phyloP scores from a whole-genome alignment of 768 basidiomycete genomes.

The Chiua virens region DNA sequence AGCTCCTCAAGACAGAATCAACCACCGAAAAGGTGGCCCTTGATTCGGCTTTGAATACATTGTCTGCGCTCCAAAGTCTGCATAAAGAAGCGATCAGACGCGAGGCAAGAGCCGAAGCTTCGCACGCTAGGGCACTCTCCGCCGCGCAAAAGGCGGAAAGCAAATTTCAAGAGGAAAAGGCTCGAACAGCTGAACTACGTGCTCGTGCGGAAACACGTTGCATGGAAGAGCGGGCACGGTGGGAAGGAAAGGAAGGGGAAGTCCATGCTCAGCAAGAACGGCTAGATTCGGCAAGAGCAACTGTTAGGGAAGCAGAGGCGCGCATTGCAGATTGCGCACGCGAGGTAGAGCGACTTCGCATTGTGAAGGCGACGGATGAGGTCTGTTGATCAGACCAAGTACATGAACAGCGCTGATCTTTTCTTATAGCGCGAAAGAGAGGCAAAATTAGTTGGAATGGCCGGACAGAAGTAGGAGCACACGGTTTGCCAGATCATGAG shows the following conservation, averaged over 20 bases:
- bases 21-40: constrained; percentile 67
- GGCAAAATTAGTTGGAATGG: constrained; percentile 45
- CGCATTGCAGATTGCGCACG: constrained; percentile 69
- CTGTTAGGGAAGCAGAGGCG: constrained; percentile 57
- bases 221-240: constrained; percentile 60
- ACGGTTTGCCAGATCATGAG: background rate
- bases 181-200: constrained; percentile 50
- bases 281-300: constrained; percentile 50
- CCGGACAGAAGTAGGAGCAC: constrained; percentile 7
- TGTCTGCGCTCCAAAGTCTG: constrained; percentile 65
- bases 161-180: constrained; percentile 59
- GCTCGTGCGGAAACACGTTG: constrained; percentile 44
- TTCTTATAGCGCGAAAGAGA: constrained; percentile 51
- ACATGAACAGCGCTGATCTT: constrained; percentile 2
- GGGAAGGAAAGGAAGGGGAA: constrained; percentile 51
- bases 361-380: constrained; percentile 70
- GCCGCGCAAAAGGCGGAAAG: constrained; percentile 65
- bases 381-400: constrained; percentile 19
- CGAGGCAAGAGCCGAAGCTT: constrained; percentile 56
- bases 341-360: constrained; percentile 67
- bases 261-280: constrained; percentile 46
- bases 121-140: constrained; percentile 52
- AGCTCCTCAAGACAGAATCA: constrained; percentile 68
- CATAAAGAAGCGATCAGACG: constrained; percentile 68
- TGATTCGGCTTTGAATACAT: constrained; percentile 58